Percentiles rank a stretch among this genome's conserved stretches.
Evolutionary conservation across 257 asterid genomes (phyloP).

Genomic region (Capsicum baccatum): DNA sequence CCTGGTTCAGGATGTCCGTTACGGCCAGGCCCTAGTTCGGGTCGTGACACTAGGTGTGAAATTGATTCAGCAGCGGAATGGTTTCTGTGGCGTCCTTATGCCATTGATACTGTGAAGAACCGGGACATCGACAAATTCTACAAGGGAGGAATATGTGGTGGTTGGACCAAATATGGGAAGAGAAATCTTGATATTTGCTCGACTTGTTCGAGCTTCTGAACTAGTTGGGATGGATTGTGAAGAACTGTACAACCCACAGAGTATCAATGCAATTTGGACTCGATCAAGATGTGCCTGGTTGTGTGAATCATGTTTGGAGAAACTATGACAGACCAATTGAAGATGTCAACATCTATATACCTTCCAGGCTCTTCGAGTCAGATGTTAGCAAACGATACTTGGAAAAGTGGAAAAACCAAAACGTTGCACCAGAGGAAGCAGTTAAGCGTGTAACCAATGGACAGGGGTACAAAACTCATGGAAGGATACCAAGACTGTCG

Average conservation of each 20-base stretch:
- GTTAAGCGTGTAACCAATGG: not conserved
- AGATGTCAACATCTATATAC: constrained; percentile 41
- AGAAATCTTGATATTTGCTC: constrained; percentile 33
- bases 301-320: constrained; percentile 36
- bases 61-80: not conserved
- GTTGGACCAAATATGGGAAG: constrained; percentile 25
- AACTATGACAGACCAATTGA: constrained; percentile 37
- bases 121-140: not conserved
- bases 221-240: constrained; percentile 46
- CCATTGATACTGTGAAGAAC: not conserved
- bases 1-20: too few relatives aligned
- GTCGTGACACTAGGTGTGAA: not conserved
- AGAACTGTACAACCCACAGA: constrained; percentile 53
- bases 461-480: not conserved
- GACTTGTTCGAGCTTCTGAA: constrained; percentile 40
- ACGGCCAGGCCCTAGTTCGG: too few relatives aligned
- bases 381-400: constrained; percentile 36
- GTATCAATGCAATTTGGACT: constrained; percentile 58
- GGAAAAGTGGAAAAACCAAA: constrained; percentile 43
- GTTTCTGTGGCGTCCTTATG: constrained; percentile 49
- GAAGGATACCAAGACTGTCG: not conserved
- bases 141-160: constrained; percentile 30
- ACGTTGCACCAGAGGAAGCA: not conserved
- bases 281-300: constrained; percentile 44
- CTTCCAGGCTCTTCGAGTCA: constrained; percentile 38